Conservation (phyloP, 2,329 filamentous ascomycete species). For the Alternaria alternata region DNA sequence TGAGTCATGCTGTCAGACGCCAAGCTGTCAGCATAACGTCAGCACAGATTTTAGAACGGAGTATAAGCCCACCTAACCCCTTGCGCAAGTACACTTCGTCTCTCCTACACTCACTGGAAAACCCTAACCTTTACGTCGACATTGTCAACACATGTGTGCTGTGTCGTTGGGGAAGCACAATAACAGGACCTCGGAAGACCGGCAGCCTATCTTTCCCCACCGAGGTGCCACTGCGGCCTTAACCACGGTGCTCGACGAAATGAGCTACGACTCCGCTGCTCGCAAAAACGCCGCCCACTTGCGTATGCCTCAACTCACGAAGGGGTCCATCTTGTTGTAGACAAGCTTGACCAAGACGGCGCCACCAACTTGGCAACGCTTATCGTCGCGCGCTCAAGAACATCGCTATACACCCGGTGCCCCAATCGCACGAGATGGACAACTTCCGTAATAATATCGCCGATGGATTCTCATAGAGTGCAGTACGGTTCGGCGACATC, state of each 20-base stretch:
- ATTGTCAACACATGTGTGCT: not conserved
- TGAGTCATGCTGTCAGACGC: not conserved
- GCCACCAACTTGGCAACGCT: slow-evolving; percentile 6
- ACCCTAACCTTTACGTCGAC: not conserved
- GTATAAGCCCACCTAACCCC: not conserved
- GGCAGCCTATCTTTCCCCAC: not conserved
- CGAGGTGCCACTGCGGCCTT: not conserved
- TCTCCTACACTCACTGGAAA: not conserved
- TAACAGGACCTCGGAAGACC: not conserved
- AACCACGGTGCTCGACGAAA: not conserved
- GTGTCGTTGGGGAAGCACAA: not conserved
- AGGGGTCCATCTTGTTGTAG: not conserved
- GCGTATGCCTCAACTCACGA: not conserved
- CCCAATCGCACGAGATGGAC: not conserved
- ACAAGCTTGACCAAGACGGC: not conserved
- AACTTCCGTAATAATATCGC: not conserved
- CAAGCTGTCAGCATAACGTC: not conserved
- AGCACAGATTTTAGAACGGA: not conserved
- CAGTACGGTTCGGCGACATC: not conserved
- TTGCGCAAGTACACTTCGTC: not conserved
- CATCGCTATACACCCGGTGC: not conserved
- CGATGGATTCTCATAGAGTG: not conserved
- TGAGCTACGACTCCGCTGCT: not conserved
- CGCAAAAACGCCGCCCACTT: not conserved
- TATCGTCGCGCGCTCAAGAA: slow-evolving; percentile 1